These are phyloP conservation scores for Tetrapyrgos nigripes DNA, from an alignment of 1,284 basidiomycete genomes.

Conservation along the genomic window DNA sequence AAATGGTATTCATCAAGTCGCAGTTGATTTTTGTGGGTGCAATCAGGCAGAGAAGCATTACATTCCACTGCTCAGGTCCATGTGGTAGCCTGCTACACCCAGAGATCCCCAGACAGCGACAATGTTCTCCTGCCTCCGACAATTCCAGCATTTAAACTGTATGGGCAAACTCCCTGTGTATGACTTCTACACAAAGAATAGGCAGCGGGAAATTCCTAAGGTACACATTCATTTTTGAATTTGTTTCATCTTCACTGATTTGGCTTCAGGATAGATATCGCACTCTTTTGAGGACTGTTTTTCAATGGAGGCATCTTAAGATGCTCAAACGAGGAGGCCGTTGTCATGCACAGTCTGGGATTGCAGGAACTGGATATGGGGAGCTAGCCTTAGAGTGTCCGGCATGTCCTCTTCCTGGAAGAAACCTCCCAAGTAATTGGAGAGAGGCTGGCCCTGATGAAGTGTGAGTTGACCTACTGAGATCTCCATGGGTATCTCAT, in stretches of 20 bases:
- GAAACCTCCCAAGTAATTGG: constrained; percentile 14
- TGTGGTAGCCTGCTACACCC: no score
- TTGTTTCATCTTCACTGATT: no score
- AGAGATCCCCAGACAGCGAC: no score
- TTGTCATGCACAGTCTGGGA: background rate
- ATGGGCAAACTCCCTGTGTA: no score
- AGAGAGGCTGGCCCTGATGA: no score
- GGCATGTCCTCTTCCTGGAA: constrained; percentile 14
- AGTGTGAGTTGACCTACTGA: no score
- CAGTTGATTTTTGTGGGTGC: background rate
- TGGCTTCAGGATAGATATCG: background rate
- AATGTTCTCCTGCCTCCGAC: no score
- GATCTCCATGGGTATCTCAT: no score
- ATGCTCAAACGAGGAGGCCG: constrained; percentile 11
- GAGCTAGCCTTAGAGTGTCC: constrained; percentile 12
- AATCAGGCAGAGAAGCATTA: background rate
- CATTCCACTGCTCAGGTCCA: no score
- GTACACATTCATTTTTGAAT: background rate
- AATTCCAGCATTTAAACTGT: no score
- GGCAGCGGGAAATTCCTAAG: no score
- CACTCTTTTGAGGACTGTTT: constrained; percentile 3
- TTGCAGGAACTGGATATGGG: constrained; percentile 2
- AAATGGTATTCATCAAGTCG: background rate
- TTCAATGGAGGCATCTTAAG: constrained; percentile 11
- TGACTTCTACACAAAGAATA: no score